Conservation (phyloP, 2,329 filamentous ascomycete species). For the Thielaviopsis populi region DNA sequence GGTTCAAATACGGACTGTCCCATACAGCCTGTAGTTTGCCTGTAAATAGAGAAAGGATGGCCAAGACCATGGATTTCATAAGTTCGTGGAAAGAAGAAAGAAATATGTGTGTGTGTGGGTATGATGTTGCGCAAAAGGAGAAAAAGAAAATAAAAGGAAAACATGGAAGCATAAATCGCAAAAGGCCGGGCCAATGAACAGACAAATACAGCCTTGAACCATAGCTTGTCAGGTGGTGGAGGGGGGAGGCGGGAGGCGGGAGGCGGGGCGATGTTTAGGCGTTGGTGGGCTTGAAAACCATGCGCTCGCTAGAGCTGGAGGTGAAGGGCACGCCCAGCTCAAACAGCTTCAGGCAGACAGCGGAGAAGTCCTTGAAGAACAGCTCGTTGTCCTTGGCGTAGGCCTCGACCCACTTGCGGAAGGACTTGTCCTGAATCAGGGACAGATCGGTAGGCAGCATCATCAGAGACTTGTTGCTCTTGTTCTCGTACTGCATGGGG, state of each 20-base stretch:
- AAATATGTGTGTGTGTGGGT: background rate
- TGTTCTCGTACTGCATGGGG: slow-evolving; percentile 77
- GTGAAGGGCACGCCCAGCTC: slow-evolving; percentile 88
- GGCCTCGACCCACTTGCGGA: slow-evolving; percentile 64
- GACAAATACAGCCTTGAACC: background rate
- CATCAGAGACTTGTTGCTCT: slow-evolving; percentile 77
- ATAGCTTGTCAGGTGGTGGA: background rate
- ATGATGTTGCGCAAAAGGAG: background rate
- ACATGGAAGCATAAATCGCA: background rate
- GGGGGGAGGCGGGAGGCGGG: too few relatives aligned
- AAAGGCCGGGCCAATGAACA: background rate
- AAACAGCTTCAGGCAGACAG: slow-evolving; percentile 66
- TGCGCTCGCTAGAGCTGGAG: slow-evolving; percentile 39
- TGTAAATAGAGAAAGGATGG: background rate
- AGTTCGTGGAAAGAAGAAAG: background rate
- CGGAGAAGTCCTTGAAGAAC: slow-evolving; percentile 89
- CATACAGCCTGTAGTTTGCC: background rate
- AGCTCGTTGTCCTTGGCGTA: slow-evolving; percentile 82
- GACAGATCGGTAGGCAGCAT: slow-evolving; percentile 92
- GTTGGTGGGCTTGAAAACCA: slow-evolving; percentile 46
- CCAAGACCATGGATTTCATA: background rate
- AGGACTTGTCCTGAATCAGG: slow-evolving; percentile 73
- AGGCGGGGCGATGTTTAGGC: slow-evolving; percentile 13
- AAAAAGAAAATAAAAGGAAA: background rate
- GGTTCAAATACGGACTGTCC: background rate